Evolutionary conservation across 73 alveolate genomes (phyloP).

Genomic region (Durusdinium trenchii): DNA sequence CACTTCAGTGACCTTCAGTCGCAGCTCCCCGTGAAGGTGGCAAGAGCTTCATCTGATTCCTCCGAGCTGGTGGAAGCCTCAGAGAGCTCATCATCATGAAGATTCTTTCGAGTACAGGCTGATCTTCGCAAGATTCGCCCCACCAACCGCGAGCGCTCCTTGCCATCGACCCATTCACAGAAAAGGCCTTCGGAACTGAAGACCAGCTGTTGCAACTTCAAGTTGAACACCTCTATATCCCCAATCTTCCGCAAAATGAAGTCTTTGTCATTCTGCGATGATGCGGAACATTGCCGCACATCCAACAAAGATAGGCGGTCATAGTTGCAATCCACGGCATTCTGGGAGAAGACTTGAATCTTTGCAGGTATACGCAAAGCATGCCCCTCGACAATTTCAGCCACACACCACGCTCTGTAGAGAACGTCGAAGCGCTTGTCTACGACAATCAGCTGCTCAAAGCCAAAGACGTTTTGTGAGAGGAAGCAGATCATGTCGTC

Average conservation of each 20-base stretch:
- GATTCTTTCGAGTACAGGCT: too few relatives aligned
- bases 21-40: too few relatives aligned
- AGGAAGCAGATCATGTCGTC: too few relatives aligned
- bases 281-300: slow-evolving; percentile 45
- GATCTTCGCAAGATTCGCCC: slow-evolving; percentile 72
- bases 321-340: slow-evolving; percentile 75
- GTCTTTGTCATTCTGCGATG: slow-evolving; percentile 50
- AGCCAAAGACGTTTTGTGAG: too few relatives aligned
- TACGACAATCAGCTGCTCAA: too few relatives aligned
- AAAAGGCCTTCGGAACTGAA: slow-evolving; percentile 60
- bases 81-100: too few relatives aligned
- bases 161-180: slow-evolving; percentile 48
- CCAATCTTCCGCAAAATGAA: slow-evolving; percentile 27
- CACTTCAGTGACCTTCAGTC: too few relatives aligned
- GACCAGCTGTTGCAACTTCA: slow-evolving; percentile 44
- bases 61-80: too few relatives aligned
- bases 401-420: slow-evolving; percentile 86
- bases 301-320: slow-evolving; percentile 61
- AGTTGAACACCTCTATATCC: slow-evolving; percentile 52
- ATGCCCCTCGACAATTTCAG: slow-evolving; percentile 64
- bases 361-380: slow-evolving; percentile 48
- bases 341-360: slow-evolving; percentile 53
- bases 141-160: slow-evolving; percentile 64
- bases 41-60: too few relatives aligned
- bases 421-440: not conserved